Evolutionary conservation across 768 basidiomycete genomes (phyloP).

Genomic region (Pleurotus citrinopileatus): DNA sequence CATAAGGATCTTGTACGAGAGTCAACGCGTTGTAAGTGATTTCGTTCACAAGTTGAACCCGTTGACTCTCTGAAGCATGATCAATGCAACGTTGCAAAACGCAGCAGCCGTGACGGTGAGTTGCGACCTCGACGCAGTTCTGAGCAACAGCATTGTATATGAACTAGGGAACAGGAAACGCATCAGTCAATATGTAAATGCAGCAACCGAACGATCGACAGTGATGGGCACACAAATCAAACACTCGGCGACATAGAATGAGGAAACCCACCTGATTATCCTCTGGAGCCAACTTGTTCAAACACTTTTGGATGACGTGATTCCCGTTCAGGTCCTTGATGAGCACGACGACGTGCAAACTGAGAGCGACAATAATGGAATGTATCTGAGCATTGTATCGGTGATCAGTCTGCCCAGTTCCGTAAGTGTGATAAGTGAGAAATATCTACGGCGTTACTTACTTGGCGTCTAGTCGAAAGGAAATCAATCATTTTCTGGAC

Average conservation of each 20-base stretch:
- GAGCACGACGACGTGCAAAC: conserved; percentile 95
- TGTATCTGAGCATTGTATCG: conserved; percentile 90
- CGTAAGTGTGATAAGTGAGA: conserved; percentile 50
- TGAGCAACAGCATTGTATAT: conserved; percentile 99
- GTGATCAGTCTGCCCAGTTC: conserved; percentile 65
- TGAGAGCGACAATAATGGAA: conserved; percentile 94
- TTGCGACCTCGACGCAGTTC: conserved; percentile 98
- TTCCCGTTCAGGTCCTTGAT: conserved; percentile 99
- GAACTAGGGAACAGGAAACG: conserved; percentile 50
- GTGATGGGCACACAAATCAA: not conserved
- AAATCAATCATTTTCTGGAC: conserved; percentile 99
- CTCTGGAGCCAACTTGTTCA: conserved; percentile 96
- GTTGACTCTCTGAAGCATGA: conserved; percentile 94
- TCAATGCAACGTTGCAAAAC: conserved; percentile 98
- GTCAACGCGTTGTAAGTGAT: conserved; percentile 98
- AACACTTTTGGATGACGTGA: conserved; percentile 98
- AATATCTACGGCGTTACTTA: conserved; percentile 38
- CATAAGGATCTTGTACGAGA: conserved; percentile 95
- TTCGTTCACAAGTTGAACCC: conserved; percentile 95
- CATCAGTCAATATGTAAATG: not conserved
- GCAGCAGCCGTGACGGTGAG: conserved; percentile 97
- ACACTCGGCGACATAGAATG: conserved; percentile 1
- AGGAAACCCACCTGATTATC: conserved; percentile 81
- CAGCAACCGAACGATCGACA: no score
- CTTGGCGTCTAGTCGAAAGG: conserved; percentile 92